Conservation (phyloP, 495 filamentous ascomycete species). For the Cenococcum geophilum region DNA sequence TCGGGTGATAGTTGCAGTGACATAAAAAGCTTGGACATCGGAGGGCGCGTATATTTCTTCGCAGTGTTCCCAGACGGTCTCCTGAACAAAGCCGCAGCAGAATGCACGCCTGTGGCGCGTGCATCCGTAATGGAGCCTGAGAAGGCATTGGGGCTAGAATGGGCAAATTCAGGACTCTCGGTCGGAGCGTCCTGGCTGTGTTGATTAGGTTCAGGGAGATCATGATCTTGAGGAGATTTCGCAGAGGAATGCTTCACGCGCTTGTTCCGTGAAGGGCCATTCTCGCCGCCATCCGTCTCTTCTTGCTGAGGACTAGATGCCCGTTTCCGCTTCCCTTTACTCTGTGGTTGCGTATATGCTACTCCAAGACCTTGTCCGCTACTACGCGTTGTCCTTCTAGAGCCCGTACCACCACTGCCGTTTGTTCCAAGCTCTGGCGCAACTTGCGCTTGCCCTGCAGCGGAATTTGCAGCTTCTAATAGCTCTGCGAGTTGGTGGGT, state of each 20-base stretch:
- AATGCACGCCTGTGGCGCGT: conserved; percentile 50
- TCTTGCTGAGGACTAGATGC: conserved; percentile 10
- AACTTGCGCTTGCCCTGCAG: conserved; percentile 43
- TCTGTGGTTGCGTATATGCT: not conserved
- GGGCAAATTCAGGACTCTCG: conserved; percentile 6
- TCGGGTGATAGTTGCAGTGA: conserved; percentile 54
- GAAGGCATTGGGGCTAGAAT: conserved; percentile 37
- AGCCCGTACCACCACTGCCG: not conserved
- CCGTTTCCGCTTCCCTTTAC: conserved; percentile 9
- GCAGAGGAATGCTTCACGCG: conserved; percentile 6
- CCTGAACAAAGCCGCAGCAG: conserved; percentile 54
- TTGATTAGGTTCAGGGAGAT: conserved; percentile 8
- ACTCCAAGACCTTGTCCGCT: not conserved
- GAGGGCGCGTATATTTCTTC: conserved; percentile 56
- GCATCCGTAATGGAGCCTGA: conserved; percentile 41
- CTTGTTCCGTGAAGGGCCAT: conserved; percentile 5
- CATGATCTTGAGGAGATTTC: conserved; percentile 11
- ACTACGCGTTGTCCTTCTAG: not conserved
- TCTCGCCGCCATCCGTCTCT: not conserved
- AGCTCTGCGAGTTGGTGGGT: conserved; percentile 47
- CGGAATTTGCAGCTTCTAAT: conserved; percentile 49
- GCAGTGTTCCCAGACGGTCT: conserved; percentile 43
- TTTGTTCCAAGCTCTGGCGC: not conserved
- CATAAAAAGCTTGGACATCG: conserved; percentile 56
- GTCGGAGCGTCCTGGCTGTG: not conserved